Base-by-base conservation (phyloP, 192 early-diverging fungal genomes). In the Gonapodya sp. region DNA sequence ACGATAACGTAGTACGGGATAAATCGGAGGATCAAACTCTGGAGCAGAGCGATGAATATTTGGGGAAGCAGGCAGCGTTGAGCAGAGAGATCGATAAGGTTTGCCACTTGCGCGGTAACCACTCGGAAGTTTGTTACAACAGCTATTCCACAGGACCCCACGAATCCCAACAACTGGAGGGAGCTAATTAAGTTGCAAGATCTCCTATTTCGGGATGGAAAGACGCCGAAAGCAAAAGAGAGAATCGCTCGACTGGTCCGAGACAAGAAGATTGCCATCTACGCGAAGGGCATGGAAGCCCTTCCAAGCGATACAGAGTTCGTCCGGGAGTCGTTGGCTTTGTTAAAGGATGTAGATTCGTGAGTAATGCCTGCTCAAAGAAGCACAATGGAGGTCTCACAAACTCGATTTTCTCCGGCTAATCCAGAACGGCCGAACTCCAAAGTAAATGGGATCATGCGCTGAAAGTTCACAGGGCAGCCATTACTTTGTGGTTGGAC, bases 251-350 rank as follows among this genome's bases (percentile, higher is more conserved):
- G 18, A 14, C 18, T 77, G 75, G 34, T 77, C 8, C 30, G 30
- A 33, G 75, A 77, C 18, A 77, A 77, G 31, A 77, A 77, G 75
- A 18, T 77, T 31, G 75, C 75, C 18, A 77, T 77, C 34, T 77
- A 34, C 31, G 75, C 18, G 8, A 77, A 34, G 31, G 75, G 18
- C 2, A 8, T 77, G 8, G 75, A 32, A 33, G 2, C 8, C 31
- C 31, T 77, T 2, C 75, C 75, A 33, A 33, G 34, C 34, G 30
- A 77, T 16, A 2, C 14, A 8, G 75, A 34, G 18, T 34, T 77
- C 31, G 18, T 18, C 8, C 75, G 18, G 8, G 75, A 77, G 31
- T 77, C 18, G 18, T 33, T 77, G 8, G 8, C 14, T 31, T 33
- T 18, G 31, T 2, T 14, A 18, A 16, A 33, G 30, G 30, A 34